Percentiles rank a stretch among this genome's conserved stretches.
Evolutionary conservation across 345 rosid species (phyloP).

Genomic region (Ricinus communis): DNA sequence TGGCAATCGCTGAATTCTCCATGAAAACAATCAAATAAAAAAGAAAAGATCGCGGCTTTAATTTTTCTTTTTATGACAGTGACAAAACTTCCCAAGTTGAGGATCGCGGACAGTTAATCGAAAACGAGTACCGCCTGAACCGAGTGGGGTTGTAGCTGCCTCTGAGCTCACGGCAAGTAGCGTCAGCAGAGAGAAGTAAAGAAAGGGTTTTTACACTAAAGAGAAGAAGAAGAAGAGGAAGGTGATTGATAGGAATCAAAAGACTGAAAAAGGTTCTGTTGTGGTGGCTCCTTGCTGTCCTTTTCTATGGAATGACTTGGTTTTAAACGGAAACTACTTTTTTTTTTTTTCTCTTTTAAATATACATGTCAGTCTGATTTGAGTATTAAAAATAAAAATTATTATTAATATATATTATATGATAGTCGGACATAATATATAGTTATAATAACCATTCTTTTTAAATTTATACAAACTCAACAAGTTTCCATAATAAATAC

Average conservation of each 20-base stretch:
- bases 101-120: background rate
- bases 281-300: background rate
- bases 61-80: no score
- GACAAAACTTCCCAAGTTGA: no score
- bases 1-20: conserved; percentile 18
- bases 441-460: no score
- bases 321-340: background rate
- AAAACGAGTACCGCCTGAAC: background rate
- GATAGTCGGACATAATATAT: no score
- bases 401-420: no score
- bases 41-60: background rate
- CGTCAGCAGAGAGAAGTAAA: background rate
- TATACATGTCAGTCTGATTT: no score
- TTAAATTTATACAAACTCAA: no score
- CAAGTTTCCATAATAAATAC: no score
- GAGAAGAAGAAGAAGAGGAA: background rate
- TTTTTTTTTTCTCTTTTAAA: no score
- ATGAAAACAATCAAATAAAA: background rate
- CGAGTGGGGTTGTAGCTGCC: background rate
- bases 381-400: no score
- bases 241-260: background rate
- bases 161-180: background rate
- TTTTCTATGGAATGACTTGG: conserved; percentile 8
- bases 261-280: background rate
- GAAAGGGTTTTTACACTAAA: background rate